Evolutionary conservation across 371 early-diverging fungal species (phyloP).

Genomic region (Mortierella sp.): DNA sequence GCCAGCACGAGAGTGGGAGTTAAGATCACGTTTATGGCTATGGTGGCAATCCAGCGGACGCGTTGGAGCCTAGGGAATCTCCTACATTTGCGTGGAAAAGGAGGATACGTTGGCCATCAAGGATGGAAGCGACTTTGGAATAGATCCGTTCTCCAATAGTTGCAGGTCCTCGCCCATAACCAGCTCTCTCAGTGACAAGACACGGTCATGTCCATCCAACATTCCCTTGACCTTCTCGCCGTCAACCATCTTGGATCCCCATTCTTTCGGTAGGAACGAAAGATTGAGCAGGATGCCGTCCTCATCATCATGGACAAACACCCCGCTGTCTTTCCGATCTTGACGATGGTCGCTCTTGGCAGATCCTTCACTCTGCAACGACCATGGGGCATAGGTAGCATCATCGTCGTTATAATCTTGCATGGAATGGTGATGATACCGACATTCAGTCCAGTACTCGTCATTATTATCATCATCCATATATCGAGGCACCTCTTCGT

Average conservation of each 20-base stretch:
- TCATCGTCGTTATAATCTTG: not conserved
- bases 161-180: slow-evolving; percentile 3
- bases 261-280: not conserved
- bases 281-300: slow-evolving; percentile 18
- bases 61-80: no score
- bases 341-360: slow-evolving; percentile 10
- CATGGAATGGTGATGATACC: no score
- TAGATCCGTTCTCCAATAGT: not conserved
- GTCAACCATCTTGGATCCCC: not conserved
- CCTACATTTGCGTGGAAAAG: not conserved
- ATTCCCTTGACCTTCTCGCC: no score
- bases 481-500: no score
- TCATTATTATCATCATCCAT: not conserved
- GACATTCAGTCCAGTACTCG: no score
- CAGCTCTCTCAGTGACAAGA: not conserved
- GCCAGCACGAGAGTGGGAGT: no score
- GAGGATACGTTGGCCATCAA: slow-evolving; percentile 1
- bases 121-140: slow-evolving; percentile 4
- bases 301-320: slow-evolving; percentile 26
- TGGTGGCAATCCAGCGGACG: no score
- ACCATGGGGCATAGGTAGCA: not conserved
- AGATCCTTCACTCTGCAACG: no score
- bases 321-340: slow-evolving; percentile 45
- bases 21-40: no score
- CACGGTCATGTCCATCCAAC: not conserved